Evolutionary conservation across 2,329 filamentous ascomycete species (phyloP).

Genomic region (Penicillium paneum): DNA sequence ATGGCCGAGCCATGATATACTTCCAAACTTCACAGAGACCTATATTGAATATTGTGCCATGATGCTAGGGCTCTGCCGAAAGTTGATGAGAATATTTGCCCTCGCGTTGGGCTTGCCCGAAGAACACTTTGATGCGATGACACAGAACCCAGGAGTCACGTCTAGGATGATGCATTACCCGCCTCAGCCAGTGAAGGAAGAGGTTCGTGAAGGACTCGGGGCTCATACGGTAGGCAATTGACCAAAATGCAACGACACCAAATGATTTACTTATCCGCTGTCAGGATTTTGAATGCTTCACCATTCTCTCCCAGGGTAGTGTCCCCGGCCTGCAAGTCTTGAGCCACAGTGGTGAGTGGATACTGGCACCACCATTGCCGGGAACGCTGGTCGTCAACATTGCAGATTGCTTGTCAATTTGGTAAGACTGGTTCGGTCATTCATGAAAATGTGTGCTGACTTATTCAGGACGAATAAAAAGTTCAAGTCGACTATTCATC

Average conservation of each 20-base stretch:
- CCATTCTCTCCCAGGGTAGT: conserved; percentile 41
- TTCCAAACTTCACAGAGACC: conserved; percentile 16
- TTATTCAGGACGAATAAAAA: conserved; percentile 36
- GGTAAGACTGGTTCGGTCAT: conserved; percentile 7
- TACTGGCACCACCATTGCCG: conserved; percentile 24
- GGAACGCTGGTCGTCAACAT: conserved; percentile 33
- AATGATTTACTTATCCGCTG: too few species aligned
- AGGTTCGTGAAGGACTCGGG: conserved; percentile 39
- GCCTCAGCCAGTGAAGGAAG: conserved; percentile 33
- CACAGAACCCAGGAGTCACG: conserved; percentile 35
- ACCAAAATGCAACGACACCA: neutral
- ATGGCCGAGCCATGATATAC: conserved; percentile 18
- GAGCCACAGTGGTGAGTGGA: conserved; percentile 31
- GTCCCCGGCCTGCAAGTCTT: conserved; percentile 38
- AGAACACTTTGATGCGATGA: conserved; percentile 37
- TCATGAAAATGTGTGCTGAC: neutral
- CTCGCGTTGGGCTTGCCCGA: conserved; percentile 40
- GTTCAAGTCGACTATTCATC: conserved; percentile 42
- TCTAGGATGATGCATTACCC: conserved; percentile 44
- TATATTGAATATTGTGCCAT: conserved; percentile 22
- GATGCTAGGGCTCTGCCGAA: conserved; percentile 15
- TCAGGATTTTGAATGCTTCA: conserved; percentile 42
- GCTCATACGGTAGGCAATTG: conserved; percentile 36
- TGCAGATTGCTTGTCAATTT: conserved; percentile 31
- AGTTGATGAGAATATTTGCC: conserved; percentile 39